A percentile compares a stretch with the other conserved stretches of the same genome.
Conservation (phyloP, 257 asterid species). For the Nicotiana noctiflora region DNA sequence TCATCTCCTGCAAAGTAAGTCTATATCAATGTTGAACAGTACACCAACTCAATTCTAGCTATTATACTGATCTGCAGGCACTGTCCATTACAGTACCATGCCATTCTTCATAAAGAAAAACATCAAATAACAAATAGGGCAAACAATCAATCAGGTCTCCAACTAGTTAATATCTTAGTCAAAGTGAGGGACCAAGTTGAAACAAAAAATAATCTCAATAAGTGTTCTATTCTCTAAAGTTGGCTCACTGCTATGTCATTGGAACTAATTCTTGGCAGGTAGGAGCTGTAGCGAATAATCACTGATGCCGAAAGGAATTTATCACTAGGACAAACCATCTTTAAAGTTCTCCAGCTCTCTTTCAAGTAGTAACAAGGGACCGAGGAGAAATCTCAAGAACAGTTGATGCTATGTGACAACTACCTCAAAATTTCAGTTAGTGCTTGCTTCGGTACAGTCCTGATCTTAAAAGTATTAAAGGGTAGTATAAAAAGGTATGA, state of each 20-base stretch:
- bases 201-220: neutral
- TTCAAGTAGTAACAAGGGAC: neutral
- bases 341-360: neutral
- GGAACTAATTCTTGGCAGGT: neutral
- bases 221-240: neutral
- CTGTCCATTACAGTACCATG: neutral
- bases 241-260: neutral
- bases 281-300: neutral
- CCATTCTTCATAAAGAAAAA: neutral
- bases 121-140: neutral
- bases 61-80: neutral
- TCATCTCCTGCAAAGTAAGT: constrained; percentile 45
- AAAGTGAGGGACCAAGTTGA: neutral
- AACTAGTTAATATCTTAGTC: neutral
- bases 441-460: neutral
- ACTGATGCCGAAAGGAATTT: neutral
- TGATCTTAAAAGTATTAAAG: neutral
- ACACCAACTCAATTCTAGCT: neutral
- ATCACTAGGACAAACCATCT: neutral
- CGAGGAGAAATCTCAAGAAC: neutral
- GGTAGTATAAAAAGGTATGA: neutral
- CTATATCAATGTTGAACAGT: neutral
- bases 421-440: neutral
- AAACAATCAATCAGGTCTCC: neutral
- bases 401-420: neutral